Conservation (phyloP, 2,329 filamentous ascomycete genomes). For the Neofusicoccum laricinum region DNA sequence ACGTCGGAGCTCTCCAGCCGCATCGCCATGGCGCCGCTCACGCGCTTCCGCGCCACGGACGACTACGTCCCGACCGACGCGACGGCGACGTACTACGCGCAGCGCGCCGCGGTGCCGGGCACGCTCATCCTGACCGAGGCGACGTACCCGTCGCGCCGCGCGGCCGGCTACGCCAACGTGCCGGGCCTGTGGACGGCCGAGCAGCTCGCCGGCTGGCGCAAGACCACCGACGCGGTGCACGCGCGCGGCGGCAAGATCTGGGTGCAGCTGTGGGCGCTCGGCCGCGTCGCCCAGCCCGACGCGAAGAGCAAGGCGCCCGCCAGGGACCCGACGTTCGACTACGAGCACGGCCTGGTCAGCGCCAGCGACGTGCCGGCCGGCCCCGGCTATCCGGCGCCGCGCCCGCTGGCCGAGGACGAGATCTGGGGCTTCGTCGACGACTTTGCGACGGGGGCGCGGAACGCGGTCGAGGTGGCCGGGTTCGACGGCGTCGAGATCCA, state of each 20-base stretch:
- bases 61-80: constrained; percentile 45
- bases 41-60: constrained; percentile 43
- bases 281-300: constrained; percentile 50
- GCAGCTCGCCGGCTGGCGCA: constrained; percentile 59
- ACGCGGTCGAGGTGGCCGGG: constrained; percentile 46
- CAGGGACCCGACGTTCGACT: constrained; percentile 25
- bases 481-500: constrained; percentile 61
- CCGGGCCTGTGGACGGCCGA: constrained; percentile 32
- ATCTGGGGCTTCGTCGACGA: constrained; percentile 37
- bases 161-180: constrained; percentile 26
- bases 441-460: constrained; percentile 44
- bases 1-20: constrained; percentile 24
- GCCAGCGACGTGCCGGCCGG: constrained; percentile 27
- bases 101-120: constrained; percentile 28
- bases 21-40: constrained; percentile 29
- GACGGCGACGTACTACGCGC: constrained; percentile 34
- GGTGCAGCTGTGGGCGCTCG: constrained; percentile 61
- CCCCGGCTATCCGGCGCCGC: constrained; percentile 21
- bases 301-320: constrained; percentile 25
- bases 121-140: constrained; percentile 32
- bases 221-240: constrained; percentile 62
- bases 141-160: constrained; percentile 31
- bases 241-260: constrained; percentile 59
- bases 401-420: constrained; percentile 37
- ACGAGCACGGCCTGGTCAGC: constrained; percentile 28